phyloP scores from a whole-genome alignment of 1,284 basidiomycete genomes.

The Takashimella koratensis region DNA sequence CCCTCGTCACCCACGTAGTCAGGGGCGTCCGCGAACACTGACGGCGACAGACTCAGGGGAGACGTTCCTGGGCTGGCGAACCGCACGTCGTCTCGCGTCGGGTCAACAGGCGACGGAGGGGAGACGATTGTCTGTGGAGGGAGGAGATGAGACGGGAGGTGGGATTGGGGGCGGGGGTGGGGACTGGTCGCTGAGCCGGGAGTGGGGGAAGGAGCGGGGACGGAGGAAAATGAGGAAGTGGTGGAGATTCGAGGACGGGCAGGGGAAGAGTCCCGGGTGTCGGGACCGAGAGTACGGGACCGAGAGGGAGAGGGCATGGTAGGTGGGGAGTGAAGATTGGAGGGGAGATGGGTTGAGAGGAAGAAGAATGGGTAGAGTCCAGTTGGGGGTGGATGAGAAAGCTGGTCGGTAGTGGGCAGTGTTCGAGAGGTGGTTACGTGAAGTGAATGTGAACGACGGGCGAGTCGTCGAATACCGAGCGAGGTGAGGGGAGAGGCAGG shows the following conservation, averaged over 20 bases:
- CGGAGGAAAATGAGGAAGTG: neutral
- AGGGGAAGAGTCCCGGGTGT: neutral
- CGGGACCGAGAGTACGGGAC: too few relatives aligned
- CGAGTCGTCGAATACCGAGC: too few relatives aligned
- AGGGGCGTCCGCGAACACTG: neutral
- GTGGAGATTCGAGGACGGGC: neutral
- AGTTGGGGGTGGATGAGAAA: too few relatives aligned
- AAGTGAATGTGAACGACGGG: too few relatives aligned
- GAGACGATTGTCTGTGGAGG: conserved; percentile 31
- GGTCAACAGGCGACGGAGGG: conserved; percentile 31
- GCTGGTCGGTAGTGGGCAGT: too few relatives aligned
- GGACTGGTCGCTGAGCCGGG: neutral
- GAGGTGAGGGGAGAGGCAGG: too few relatives aligned
- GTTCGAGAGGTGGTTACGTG: too few relatives aligned
- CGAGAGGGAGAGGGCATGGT: too few relatives aligned
- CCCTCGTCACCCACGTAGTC: neutral
- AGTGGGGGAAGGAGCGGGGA: neutral
- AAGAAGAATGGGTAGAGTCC: too few relatives aligned
- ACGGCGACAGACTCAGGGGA: neutral
- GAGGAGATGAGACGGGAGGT: conserved; percentile 6
- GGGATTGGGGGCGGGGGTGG: neutral
- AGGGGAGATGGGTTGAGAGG: too few relatives aligned
- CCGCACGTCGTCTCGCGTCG: conserved; percentile 6
- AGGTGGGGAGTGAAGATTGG: too few relatives aligned
- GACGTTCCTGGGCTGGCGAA: conserved; percentile 1